Evolutionary conservation across 202 grass and related monocot species (phyloP).

Genomic region (Hordeum pubiflorum): DNA sequence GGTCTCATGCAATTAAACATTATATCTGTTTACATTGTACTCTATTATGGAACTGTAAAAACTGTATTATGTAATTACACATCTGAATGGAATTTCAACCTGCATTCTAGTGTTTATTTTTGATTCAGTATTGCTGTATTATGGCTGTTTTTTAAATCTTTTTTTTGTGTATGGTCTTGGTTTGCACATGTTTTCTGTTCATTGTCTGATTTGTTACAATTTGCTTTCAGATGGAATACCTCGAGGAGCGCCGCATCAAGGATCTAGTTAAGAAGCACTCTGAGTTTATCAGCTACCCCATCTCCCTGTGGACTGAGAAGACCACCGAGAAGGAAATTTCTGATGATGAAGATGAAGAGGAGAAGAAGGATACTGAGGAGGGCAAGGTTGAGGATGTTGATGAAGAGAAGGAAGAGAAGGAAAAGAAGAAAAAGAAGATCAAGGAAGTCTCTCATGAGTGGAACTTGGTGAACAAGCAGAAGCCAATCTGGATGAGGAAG

Average conservation of each 20-base stretch:
- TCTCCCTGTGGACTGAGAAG: constrained; percentile 82
- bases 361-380: constrained; percentile 77
- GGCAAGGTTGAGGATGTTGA: constrained; percentile 89
- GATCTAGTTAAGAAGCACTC: constrained; percentile 84
- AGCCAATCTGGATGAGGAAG: constrained; percentile 80
- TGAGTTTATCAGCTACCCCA: constrained; percentile 80
- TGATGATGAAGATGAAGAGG: constrained; percentile 78
- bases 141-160: neutral
- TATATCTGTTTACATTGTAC: neutral
- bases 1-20: neutral
- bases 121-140: too few species aligned
- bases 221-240: constrained; percentile 51
- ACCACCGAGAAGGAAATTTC: constrained; percentile 87
- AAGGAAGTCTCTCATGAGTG: constrained; percentile 88
- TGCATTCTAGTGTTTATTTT: neutral
- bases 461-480: constrained; percentile 68
- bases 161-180: neutral
- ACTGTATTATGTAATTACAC: too few species aligned
- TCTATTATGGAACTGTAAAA: too few species aligned
- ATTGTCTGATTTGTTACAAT: neutral
- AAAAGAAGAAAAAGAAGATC: constrained; percentile 85
- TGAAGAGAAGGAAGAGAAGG: constrained; percentile 80
- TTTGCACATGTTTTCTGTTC: neutral
- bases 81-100: neutral
- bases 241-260: constrained; percentile 75